phyloP scores from a whole-genome alignment of 306 rosid species.

The Cotoneaster glaucophyllus region DNA sequence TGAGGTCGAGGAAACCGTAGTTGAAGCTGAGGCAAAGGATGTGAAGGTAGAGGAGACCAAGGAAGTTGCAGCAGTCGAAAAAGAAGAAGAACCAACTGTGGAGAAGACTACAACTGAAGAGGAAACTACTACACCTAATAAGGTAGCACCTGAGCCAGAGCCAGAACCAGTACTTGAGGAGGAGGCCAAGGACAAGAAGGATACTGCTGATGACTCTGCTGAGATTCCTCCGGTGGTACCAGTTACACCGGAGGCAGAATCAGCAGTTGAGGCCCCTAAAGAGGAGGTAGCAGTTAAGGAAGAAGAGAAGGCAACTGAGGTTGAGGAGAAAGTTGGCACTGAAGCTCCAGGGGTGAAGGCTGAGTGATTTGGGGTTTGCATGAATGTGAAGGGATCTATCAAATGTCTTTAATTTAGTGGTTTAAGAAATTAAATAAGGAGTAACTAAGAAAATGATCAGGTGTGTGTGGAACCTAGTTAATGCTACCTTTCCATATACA shows the following conservation, averaged over 20 bases:
- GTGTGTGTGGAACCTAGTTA: constrained; percentile 8
- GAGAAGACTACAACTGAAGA: constrained; percentile 7
- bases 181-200: constrained; percentile 30
- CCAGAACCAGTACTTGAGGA: constrained; percentile 9
- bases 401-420: constrained; percentile 11
- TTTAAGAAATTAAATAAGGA: constrained; percentile 13
- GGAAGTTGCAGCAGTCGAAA: constrained; percentile 18
- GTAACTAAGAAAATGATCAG: background rate
- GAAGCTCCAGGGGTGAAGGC: constrained; percentile 24
- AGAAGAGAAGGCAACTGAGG: constrained; percentile 30
- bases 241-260: constrained; percentile 6
- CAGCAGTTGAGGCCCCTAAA: constrained; percentile 16
- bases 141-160: background rate
- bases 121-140: background rate
- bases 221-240: constrained; percentile 12
- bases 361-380: constrained; percentile 10
- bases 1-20: background rate
- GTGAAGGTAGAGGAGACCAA: background rate
- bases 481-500: constrained; percentile 10
- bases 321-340: constrained; percentile 16
- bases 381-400: constrained; percentile 9
- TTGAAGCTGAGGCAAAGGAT: constrained; percentile 33
- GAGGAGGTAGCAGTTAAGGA: constrained; percentile 24
- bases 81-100: constrained; percentile 10
- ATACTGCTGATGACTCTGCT: background rate